Conservation (phyloP, 805 yeast species). For the Kodamaea fukazawae region DNA sequence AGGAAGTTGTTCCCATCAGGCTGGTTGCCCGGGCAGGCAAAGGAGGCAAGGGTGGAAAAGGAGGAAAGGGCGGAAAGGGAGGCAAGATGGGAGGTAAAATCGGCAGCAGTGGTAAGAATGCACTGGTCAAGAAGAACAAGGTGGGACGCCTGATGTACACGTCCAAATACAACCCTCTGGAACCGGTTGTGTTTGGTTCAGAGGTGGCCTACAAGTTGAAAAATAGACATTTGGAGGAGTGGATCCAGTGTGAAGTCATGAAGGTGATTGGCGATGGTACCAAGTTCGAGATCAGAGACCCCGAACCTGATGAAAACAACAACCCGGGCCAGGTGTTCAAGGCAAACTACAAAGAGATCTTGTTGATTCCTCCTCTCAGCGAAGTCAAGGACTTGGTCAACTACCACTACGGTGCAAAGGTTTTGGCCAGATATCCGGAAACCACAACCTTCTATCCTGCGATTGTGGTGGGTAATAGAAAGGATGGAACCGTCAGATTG, state of each 20-base stretch:
- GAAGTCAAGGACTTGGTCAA: conserved; percentile 42
- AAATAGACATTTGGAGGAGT: conserved; percentile 75
- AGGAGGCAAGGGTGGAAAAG: conserved; percentile 11
- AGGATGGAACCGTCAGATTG: conserved; percentile 74
- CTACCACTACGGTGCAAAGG: conserved; percentile 76
- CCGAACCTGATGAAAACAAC: conserved; percentile 93
- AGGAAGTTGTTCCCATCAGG: conserved; percentile 8
- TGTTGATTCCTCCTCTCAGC: conserved; percentile 61
- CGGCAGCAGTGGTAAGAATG: conserved; percentile 11
- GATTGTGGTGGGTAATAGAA: conserved; percentile 72
- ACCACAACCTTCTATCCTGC: conserved; percentile 97
- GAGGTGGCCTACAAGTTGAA: conserved; percentile 85
- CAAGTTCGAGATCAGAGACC: conserved; percentile 86
- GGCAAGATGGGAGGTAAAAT: conserved; percentile 11
- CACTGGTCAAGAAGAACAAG: conserved; percentile 18
- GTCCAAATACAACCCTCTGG: conserved; percentile 61
- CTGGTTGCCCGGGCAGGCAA: conserved; percentile 1
- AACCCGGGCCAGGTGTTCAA: conserved; percentile 84
- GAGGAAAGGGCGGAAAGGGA: conserved; percentile 8
- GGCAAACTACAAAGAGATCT: conserved; percentile 76
- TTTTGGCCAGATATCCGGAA: conserved; percentile 92
- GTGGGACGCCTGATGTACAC: conserved; percentile 46
- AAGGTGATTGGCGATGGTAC: conserved; percentile 71
- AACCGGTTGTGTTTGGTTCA: conserved; percentile 59
- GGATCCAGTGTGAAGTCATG: conserved; percentile 94